Evolutionary conservation across 2,329 filamentous ascomycete species (phyloP).

Genomic region (Annulohypoxylon truncatum): DNA sequence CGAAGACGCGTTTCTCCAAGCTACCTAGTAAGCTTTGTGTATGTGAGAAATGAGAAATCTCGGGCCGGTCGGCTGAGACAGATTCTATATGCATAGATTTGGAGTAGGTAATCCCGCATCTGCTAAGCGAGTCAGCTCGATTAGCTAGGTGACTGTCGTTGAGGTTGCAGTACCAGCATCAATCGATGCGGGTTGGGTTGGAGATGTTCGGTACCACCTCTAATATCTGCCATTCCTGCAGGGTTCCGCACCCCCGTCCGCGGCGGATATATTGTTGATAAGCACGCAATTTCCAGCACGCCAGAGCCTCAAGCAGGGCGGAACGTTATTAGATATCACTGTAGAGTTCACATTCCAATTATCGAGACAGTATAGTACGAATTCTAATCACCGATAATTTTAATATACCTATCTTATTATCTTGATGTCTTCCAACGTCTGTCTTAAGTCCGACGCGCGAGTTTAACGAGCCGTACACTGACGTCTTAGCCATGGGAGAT

Average conservation of each 20-base stretch:
- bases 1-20: constrained; percentile 11
- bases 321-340: neutral
- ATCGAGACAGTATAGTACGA: neutral
- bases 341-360: neutral
- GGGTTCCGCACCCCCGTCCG: neutral
- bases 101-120: constrained; percentile 6
- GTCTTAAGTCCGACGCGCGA: neutral
- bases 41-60: constrained; percentile 22
- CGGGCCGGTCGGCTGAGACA: constrained; percentile 21
- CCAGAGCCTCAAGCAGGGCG: neutral
- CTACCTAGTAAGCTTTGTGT: neutral
- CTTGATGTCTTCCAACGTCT: neutral
- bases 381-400: neutral
- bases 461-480: neutral
- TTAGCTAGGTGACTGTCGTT: constrained; percentile 2
- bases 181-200: constrained; percentile 10
- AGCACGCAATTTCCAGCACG: constrained; percentile 28
- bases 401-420: neutral
- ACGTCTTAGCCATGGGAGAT: constrained; percentile 10
- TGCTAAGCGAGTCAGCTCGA: constrained; percentile 14
- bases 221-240: neutral
- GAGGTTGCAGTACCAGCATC: neutral
- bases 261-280: neutral
- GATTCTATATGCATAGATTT: constrained; percentile 16
- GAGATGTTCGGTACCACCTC: neutral